Evolutionary conservation across 1,284 basidiomycete genomes (phyloP).

Genomic region (Psilocybe mexicana): DNA sequence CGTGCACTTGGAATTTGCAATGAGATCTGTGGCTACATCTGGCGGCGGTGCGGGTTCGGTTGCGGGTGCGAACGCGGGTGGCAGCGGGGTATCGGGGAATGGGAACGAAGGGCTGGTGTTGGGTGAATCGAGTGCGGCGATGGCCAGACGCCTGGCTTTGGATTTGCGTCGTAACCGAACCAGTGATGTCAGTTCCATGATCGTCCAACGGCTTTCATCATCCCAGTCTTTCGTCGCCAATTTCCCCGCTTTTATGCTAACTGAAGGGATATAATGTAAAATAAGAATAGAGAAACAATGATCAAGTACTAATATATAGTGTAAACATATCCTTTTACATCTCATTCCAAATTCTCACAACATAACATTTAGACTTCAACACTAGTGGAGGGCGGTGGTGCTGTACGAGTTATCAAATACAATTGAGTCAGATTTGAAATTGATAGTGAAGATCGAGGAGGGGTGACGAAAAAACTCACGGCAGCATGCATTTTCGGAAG

Average conservation of each 20-base stretch:
- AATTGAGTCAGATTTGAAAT: conserved; percentile 12
- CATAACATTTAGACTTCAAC: conserved; percentile 39
- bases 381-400: conserved; percentile 40
- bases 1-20: conserved; percentile 67
- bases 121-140: conserved; percentile 59
- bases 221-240: conserved; percentile 67
- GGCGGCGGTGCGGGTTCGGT: conserved; percentile 19
- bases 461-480: conserved; percentile 50
- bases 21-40: conserved; percentile 51
- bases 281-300: conserved; percentile 4
- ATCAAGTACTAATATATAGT: not conserved
- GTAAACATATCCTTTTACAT: conserved; percentile 8
- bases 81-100: conserved; percentile 19
- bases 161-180: conserved; percentile 54
- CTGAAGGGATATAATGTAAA: conserved; percentile 29
- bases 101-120: conserved; percentile 46
- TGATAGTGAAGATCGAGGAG: conserved; percentile 1
- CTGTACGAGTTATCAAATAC: conserved; percentile 24
- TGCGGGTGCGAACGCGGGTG: too few relatives aligned
- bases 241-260: conserved; percentile 65
- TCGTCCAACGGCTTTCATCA: conserved; percentile 61
- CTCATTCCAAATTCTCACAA: conserved; percentile 1
- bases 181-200: conserved; percentile 50
- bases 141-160: conserved; percentile 61
- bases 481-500: conserved; percentile 74